These are phyloP conservation scores for Euclidium syriacum DNA, from an alignment of 345 rosid species.

Conservation along the genomic window DNA sequence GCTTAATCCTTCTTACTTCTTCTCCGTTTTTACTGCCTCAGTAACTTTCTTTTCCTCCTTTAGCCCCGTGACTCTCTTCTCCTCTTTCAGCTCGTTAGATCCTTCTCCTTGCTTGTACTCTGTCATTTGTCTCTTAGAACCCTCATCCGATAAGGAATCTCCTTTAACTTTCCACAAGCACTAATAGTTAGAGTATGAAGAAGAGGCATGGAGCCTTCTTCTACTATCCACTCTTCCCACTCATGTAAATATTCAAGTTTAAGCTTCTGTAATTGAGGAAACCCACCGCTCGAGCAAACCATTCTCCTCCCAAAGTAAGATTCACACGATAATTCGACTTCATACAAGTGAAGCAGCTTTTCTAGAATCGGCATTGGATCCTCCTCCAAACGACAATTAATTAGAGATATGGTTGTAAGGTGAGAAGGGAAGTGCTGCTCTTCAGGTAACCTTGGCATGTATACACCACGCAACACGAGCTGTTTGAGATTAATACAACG, in stretches of 20 bases:
- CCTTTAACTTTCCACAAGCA: slow-evolving; percentile 15
- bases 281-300: slow-evolving; percentile 5
- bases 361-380: slow-evolving; percentile 39
- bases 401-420: slow-evolving; percentile 25
- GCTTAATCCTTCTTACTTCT: too few species aligned
- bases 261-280: not conserved
- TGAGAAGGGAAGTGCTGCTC: slow-evolving; percentile 24
- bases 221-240: slow-evolving; percentile 14
- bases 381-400: slow-evolving; percentile 13
- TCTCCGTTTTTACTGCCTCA: too few species aligned
- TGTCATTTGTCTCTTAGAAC: too few species aligned
- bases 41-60: slow-evolving; percentile 39
- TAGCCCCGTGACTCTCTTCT: slow-evolving; percentile 12
- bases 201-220: slow-evolving; percentile 1
- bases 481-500: slow-evolving; percentile 7
- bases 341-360: slow-evolving; percentile 25
- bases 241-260: fast-evolving
- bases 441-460: slow-evolving; percentile 9
- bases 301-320: slow-evolving; percentile 24
- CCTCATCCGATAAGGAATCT: slow-evolving; percentile 25
- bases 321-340: not conserved
- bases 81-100: slow-evolving; percentile 27
- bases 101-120: too few species aligned
- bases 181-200: slow-evolving; percentile 20
- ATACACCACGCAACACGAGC: slow-evolving; percentile 5